Evolutionary conservation across 345 rosid genomes (phyloP), one percentile per base, ranked within the genome.

Genomic region (Microthlaspi erraticum): DNA sequence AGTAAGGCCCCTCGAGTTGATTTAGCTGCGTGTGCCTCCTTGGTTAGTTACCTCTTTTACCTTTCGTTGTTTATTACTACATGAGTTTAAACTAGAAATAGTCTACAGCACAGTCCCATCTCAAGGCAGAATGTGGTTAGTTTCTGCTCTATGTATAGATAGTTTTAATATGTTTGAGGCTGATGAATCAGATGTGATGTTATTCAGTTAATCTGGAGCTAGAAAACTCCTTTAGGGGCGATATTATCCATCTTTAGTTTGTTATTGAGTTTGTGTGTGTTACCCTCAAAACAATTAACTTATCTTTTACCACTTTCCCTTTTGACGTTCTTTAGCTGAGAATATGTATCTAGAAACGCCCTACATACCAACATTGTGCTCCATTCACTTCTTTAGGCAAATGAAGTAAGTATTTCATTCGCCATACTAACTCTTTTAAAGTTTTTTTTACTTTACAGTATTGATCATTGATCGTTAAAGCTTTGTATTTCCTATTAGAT

Each of bases 51-150:
- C 26, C 26, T 20, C 26, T 20, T 20, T 20, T 20, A 20, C n/a
- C n/a, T n/a, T n/a, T n/a, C n/a, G n/a, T n/a, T n/a, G n/a, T n/a
- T n/a, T n/a, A n/a, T n/a, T n/a, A n/a, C n/a, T n/a, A n/a, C n/a
- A n/a, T n/a, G n/a, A n/a, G n/a, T n/a, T n/a, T n/a, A n/a, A n/a
- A n/a, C n/a, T n/a, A 80, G 74, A 73, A 86, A 88, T 67, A 85
- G 85, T 48, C 71, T 89, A 68, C 86, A 73, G 61, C 98, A 91
- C 77, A 91, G 81, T 80, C 76, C 14, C 54, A 9, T 57, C 51
- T 89, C 96, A 65, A 80, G 82, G 59, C 83, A 64, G 58, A 82
- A 85, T 70, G 81, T 93, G 96, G 94, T 93, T 85, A 75, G 52
- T 66, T 26, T 69, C 60, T 66, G 3, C 66, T 49, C 53, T 26